A percentile compares a stretch with the other conserved stretches of the same genome.
Evolutionary conservation across 2,329 filamentous ascomycete genomes (phyloP).

Genomic region (Fusarium nanum): DNA sequence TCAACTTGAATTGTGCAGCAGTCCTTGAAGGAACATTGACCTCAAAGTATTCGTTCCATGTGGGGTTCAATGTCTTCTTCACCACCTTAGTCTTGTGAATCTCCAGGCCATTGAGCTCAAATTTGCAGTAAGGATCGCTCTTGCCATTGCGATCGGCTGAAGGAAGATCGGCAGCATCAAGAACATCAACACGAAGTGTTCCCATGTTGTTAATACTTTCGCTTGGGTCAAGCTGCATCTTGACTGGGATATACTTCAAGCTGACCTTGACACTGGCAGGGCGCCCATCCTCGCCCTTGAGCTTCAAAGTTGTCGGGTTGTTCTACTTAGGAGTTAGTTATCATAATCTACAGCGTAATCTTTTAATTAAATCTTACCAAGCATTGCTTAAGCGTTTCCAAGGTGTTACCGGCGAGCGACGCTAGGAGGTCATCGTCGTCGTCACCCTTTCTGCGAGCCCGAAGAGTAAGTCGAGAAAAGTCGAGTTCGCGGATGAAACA

Average conservation of each 20-base stretch:
- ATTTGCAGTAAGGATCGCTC: slow-evolving; percentile 97
- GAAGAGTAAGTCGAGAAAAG: slow-evolving; percentile 90
- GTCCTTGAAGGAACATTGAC: slow-evolving; percentile 84
- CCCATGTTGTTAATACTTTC: slow-evolving; percentile 99
- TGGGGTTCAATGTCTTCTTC: slow-evolving; percentile 95
- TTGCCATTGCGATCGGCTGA: slow-evolving; percentile 95
- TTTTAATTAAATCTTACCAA: slow-evolving; percentile 67
- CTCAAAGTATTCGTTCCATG: slow-evolving; percentile 98
- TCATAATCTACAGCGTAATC: not conserved
- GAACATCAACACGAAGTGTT: slow-evolving; percentile 89
- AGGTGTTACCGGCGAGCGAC: slow-evolving; percentile 84
- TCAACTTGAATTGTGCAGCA: slow-evolving; percentile 82
- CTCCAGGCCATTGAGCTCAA: slow-evolving; percentile 87
- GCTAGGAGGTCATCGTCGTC: slow-evolving; percentile 82
- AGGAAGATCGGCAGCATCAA: slow-evolving; percentile 89
- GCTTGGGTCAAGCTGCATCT: slow-evolving; percentile 92
- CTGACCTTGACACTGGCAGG: slow-evolving; percentile 84
- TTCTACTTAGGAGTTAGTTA: slow-evolving; percentile 67
- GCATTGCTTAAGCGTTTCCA: slow-evolving; percentile 89
- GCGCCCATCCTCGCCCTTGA: slow-evolving; percentile 81
- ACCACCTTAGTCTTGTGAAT: slow-evolving; percentile 95
- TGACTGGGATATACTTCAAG: slow-evolving; percentile 92
- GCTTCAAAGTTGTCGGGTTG: slow-evolving; percentile 83
- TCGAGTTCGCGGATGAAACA: slow-evolving; percentile 98
- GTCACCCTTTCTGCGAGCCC: slow-evolving; percentile 83